These are phyloP conservation scores for Laguncularia racemosa DNA, from an alignment of 345 rosid species.

Conservation along the genomic window DNA sequence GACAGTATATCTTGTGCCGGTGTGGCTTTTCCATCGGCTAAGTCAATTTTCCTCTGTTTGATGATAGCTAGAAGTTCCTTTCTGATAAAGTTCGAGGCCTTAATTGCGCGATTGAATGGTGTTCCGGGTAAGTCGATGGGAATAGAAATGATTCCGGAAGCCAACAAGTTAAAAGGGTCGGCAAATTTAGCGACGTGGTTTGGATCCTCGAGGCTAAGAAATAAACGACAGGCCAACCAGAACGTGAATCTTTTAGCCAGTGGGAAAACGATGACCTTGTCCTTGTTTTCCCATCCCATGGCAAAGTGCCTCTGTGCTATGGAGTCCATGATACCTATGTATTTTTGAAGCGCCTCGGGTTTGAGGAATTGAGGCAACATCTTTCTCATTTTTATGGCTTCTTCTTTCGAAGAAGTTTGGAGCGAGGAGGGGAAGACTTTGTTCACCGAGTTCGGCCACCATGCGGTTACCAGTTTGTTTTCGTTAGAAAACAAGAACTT, in stretches of 20 bases:
- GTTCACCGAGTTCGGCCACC: conserved; percentile 18
- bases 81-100: conserved; percentile 16
- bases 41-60: conserved; percentile 17
- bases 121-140: conserved; percentile 20
- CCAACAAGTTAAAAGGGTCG: conserved; percentile 13
- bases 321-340: conserved; percentile 18
- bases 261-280: conserved; percentile 12
- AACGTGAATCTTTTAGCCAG: conserved; percentile 16
- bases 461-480: conserved; percentile 15
- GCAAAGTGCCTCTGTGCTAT: conserved; percentile 16
- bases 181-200: conserved; percentile 15
- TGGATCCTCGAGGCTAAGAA: conserved; percentile 13
- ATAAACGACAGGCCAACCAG: conserved; percentile 18
- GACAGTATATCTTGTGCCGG: conserved; percentile 16
- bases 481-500: conserved; percentile 18
- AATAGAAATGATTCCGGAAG: conserved; percentile 13
- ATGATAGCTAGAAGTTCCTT: conserved; percentile 12
- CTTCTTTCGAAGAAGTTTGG: conserved; percentile 16
- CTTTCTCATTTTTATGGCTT: conserved; percentile 17
- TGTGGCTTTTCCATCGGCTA: conserved; percentile 13
- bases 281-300: conserved; percentile 17
- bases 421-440: conserved; percentile 16
- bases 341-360: conserved; percentile 17
- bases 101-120: conserved; percentile 8
- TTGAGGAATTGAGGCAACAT: conserved; percentile 17